Conservation (phyloP, 768 basidiomycete genomes). For the Saitozyma podzolica region DNA sequence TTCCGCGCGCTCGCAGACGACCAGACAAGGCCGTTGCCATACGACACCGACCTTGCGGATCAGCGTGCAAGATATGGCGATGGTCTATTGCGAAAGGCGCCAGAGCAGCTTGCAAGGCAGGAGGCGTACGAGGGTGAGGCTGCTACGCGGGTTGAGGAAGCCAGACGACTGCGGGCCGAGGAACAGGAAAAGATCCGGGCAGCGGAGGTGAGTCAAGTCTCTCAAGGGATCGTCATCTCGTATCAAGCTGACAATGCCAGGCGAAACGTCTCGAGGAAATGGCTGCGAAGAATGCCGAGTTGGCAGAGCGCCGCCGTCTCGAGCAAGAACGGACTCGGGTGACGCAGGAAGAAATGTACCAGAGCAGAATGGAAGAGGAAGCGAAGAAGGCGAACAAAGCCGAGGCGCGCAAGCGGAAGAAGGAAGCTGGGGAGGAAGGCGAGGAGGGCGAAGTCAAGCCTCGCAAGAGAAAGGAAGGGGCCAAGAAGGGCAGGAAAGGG, state of each 20-base stretch:
- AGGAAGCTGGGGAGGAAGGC: conserved; percentile 73
- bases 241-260: conserved; percentile 13
- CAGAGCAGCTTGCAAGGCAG: conserved; percentile 75
- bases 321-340: conserved; percentile 51
- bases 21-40: conserved; percentile 68
- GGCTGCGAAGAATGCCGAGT: conserved; percentile 68
- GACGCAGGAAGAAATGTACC: conserved; percentile 42
- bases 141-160: conserved; percentile 71
- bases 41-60: conserved; percentile 81
- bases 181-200: conserved; percentile 70
- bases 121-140: conserved; percentile 69
- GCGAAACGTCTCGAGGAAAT: conserved; percentile 53
- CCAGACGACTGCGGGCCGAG: conserved; percentile 73
- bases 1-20: conserved; percentile 82
- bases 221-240: no score
- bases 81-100: conserved; percentile 74
- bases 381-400: conserved; percentile 52
- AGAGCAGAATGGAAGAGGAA: conserved; percentile 63
- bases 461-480: conserved; percentile 18
- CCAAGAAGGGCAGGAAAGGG: conserved; percentile 26
- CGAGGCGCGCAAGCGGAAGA: conserved; percentile 53
- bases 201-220: conserved; percentile 29
- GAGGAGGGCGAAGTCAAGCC: conserved; percentile 66
- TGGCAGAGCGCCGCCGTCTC: conserved; percentile 74
- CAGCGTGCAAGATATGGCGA: conserved; percentile 88